Base-by-base conservation (phyloP, 1,284 basidiomycete species). In the Pascua sp. region DNA sequence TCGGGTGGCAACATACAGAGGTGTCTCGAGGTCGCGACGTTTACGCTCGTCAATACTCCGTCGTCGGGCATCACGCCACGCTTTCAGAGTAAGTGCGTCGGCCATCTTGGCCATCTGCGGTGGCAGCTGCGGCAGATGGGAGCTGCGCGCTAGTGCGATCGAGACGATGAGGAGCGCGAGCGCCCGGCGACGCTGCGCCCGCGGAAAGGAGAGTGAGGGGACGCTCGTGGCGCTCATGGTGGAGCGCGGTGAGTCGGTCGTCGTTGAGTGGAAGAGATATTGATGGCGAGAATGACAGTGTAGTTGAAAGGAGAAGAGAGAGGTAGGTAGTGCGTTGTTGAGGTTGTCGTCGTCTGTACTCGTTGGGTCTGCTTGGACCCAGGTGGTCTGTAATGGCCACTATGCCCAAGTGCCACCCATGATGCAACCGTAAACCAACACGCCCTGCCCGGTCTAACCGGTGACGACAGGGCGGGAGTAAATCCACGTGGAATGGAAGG, bases 11-110 rank as follows among this genome's bases (percentile, higher is more conserved):
- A 54, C 73, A 51, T 47, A 77, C 75, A 77, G 63, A 4, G 75
- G 75, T 13, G 75, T 77, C 56, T 74, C 73, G 5, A 55, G 45
- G 42, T 74, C 67, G 38, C 72, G 65, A 10, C 67, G 62, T 49
- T 63, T 65, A 18, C 63, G 62, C 52, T 73, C 72, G 13, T 68
- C 69, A 2, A 49, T 46, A 16, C 52, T 59, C 24, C 32, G 32
- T 24, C 59, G 57, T 16, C 69, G 61, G 8, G 49, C 58, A 3
- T 67, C 63, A 17, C 67, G 55, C 72, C 73, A 76, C 42, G 51
- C 16, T 47, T 61, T 68, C 32, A 73, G 47, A 0, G 64, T 55
- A 3, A 68, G 9, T 4, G 40, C 49, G 44, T 67, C 60, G 24
- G 24, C 7, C 24, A 32, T 32, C 24, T 32, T 32, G 24, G 17